These are phyloP conservation scores for Didymella keratinophila DNA, from an alignment of 2,329 filamentous ascomycete species.

Conservation along the genomic window DNA sequence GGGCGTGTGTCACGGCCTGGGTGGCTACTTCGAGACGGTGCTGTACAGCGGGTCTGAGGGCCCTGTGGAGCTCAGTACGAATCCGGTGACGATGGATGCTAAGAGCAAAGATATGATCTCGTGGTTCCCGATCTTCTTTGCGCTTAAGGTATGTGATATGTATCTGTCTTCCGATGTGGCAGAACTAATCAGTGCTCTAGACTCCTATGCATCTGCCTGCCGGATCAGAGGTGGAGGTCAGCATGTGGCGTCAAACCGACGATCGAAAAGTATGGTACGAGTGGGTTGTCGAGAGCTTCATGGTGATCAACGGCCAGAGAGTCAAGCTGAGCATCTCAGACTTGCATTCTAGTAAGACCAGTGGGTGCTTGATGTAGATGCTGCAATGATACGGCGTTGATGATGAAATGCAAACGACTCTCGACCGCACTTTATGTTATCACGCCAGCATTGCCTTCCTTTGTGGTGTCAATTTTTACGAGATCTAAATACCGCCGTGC, in stretches of 20 bases:
- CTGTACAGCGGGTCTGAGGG: slow-evolving; percentile 70
- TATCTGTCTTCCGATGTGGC: neutral
- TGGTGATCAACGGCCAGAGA: slow-evolving; percentile 66
- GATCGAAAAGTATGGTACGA: slow-evolving; percentile 98
- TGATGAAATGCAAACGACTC: no score
- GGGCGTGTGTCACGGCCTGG: slow-evolving; percentile 88
- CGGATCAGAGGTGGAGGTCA: slow-evolving; percentile 84
- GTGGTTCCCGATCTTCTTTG: slow-evolving; percentile 99
- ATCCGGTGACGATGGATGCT: slow-evolving; percentile 86
- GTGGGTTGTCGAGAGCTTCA: slow-evolving; percentile 90
- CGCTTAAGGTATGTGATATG: slow-evolving; percentile 75
- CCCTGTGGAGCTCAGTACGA: slow-evolving; percentile 86
- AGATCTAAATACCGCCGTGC: no score
- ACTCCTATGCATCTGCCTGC: slow-evolving; percentile 85
- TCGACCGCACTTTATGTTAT: no score
- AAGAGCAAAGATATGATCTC: slow-evolving; percentile 99
- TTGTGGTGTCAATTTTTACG: no score
- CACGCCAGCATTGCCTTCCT: no score
- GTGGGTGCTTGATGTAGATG: slow-evolving; percentile 51
- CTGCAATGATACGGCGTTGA: no score
- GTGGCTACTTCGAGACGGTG: slow-evolving; percentile 96
- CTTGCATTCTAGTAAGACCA: slow-evolving; percentile 50
- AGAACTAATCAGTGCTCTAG: slow-evolving; percentile 55
- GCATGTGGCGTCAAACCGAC: slow-evolving; percentile 96
- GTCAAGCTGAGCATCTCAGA: slow-evolving; percentile 67